These are phyloP conservation scores for Hypoxylon fragiforme DNA, from an alignment of 495 filamentous ascomycete species.

Conservation along the genomic window DNA sequence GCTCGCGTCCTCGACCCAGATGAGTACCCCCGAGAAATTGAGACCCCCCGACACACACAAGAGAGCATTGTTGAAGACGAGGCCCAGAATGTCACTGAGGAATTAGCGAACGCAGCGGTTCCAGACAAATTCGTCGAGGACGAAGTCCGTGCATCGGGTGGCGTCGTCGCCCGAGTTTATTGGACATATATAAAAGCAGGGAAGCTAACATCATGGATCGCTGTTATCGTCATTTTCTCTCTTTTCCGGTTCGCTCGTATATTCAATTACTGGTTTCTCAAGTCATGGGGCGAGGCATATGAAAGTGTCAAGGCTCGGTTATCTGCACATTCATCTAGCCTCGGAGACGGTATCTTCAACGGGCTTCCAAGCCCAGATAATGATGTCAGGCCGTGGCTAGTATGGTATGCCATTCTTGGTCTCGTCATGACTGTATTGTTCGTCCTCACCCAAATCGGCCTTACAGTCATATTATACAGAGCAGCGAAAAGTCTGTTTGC, in stretches of 20 bases:
- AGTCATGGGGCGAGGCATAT: constrained; percentile 82
- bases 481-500: constrained; percentile 74
- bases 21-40: constrained; percentile 31
- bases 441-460: constrained; percentile 58
- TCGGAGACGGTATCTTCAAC: constrained; percentile 47
- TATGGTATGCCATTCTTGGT: constrained; percentile 65
- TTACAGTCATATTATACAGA: constrained; percentile 71
- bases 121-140: constrained; percentile 83
- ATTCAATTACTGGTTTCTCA: constrained; percentile 76
- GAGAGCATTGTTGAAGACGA: constrained; percentile 41
- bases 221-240: constrained; percentile 60
- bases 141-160: constrained; percentile 73
- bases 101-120: constrained; percentile 55
- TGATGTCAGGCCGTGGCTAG: constrained; percentile 73
- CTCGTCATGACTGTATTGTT: constrained; percentile 58
- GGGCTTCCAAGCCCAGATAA: constrained; percentile 65
- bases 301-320: constrained; percentile 7
- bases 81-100: constrained; percentile 31
- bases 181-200: constrained; percentile 83
- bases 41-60: constrained; percentile 33
- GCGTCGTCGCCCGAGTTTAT: constrained; percentile 73
- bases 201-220: constrained; percentile 68
- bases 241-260: constrained; percentile 63
- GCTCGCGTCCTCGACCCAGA: constrained; percentile 33
- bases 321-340: constrained; percentile 1